Evolutionary conservation across 2,329 filamentous ascomycete genomes (phyloP).

Genomic region (Aspergillus quadrilineatus): DNA sequence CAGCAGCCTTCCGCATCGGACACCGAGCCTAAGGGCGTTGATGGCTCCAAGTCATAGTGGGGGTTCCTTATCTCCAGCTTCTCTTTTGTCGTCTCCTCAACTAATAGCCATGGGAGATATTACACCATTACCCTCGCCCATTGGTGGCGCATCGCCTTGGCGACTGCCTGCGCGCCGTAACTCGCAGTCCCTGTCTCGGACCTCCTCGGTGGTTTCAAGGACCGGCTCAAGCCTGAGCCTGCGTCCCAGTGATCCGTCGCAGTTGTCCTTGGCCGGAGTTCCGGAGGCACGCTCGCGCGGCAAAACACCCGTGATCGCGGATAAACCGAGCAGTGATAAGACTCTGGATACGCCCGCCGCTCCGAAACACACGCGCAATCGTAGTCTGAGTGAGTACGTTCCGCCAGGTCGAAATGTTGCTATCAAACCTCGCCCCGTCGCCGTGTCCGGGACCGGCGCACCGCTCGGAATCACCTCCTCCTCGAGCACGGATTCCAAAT

Average conservation of each 20-base stretch:
- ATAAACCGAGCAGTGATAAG: constrained; percentile 20
- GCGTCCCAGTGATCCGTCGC: constrained; percentile 37
- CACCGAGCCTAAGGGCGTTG: constrained; percentile 45
- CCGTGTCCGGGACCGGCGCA: constrained; percentile 63
- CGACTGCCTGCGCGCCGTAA: constrained; percentile 54
- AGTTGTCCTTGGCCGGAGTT: constrained; percentile 31
- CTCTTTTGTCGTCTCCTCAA: constrained; percentile 69
- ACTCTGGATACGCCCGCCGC: constrained; percentile 19
- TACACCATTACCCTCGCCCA: constrained; percentile 74
- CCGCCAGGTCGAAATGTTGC: constrained; percentile 66
- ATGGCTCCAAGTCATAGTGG: constrained; percentile 41
- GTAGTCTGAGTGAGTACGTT: constrained; percentile 85
- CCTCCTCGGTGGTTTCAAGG: constrained; percentile 41
- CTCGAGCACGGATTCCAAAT: constrained; percentile 44
- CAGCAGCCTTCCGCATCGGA: constrained; percentile 44
- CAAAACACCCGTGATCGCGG: constrained; percentile 44
- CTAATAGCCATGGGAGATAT: constrained; percentile 75
- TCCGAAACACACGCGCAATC: constrained; percentile 63
- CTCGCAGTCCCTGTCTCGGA: constrained; percentile 48
- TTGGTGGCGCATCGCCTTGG: constrained; percentile 47
- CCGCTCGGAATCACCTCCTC: constrained; percentile 49
- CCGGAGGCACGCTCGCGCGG: constrained; percentile 32
- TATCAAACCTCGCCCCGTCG: constrained; percentile 67
- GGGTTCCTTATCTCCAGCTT: constrained; percentile 58
- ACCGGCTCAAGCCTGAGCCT: constrained; percentile 38